Percentiles rank a stretch among this genome's conserved stretches.
Conservation (phyloP, 768 basidiomycete species). For the Leccinum barrowsii region DNA sequence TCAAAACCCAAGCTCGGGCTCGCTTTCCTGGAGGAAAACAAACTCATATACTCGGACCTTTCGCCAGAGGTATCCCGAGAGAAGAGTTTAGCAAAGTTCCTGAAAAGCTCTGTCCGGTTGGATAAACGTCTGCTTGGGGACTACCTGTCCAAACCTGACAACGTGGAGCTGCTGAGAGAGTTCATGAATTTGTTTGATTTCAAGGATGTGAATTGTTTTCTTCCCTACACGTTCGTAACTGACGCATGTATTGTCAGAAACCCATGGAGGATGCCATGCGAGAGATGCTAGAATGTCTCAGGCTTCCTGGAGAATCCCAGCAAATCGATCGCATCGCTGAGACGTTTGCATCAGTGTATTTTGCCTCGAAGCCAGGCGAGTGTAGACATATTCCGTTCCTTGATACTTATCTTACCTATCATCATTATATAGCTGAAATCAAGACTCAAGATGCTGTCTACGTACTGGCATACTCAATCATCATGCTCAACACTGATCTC, state of each 20-base stretch:
- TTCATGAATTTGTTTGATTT: conserved; percentile 92
- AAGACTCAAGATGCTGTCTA: conserved; percentile 91
- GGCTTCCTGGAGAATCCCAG: conserved; percentile 92
- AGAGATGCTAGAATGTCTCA: conserved; percentile 88
- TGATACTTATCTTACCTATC: not conserved
- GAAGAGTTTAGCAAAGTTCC: conserved; percentile 75
- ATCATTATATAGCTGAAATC: conserved; percentile 62
- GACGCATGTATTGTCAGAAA: conserved; percentile 54
- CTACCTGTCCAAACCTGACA: conserved; percentile 86
- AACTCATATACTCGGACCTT: conserved; percentile 74
- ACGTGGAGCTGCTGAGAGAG: conserved; percentile 77
- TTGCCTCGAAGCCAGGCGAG: conserved; percentile 76
- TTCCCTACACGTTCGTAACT: conserved; percentile 1
- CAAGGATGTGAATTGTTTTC: conserved; percentile 57
- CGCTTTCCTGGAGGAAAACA: conserved; percentile 88
- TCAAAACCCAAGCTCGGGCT: conserved; percentile 88
- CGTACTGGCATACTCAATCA: conserved; percentile 91
- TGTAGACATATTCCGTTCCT: not conserved
- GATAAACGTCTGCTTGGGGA: conserved; percentile 95
- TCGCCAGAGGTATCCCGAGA: conserved; percentile 52
- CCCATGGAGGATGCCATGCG: conserved; percentile 94
- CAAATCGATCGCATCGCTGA: conserved; percentile 94
- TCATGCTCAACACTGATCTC: conserved; percentile 96
- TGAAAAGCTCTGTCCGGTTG: conserved; percentile 78
- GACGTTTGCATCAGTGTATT: conserved; percentile 89